Percentiles rank a stretch among this genome's conserved stretches.
Conservation (phyloP, 805 yeast genomes). For the Barnettozyma californica region DNA sequence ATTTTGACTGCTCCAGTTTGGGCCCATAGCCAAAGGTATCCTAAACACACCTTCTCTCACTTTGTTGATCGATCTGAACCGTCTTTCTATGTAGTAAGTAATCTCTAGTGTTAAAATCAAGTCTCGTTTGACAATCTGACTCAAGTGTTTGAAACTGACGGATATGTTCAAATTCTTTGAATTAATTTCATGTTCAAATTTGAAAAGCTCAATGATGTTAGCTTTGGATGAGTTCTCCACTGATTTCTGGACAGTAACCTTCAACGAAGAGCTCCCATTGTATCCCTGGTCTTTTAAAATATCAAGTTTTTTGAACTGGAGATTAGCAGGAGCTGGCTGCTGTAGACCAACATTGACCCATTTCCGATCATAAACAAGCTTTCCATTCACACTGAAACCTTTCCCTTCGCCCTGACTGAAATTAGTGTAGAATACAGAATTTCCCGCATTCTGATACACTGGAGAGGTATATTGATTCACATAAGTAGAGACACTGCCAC, state of each 20-base stretch:
- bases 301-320: conserved; percentile 16
- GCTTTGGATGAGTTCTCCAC: conserved; percentile 17
- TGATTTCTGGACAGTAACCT: conserved; percentile 18
- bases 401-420: conserved; percentile 37
- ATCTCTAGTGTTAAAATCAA: conserved; percentile 28
- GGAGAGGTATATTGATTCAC: conserved; percentile 19
- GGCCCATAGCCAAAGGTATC: conserved; percentile 27
- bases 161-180: conserved; percentile 15
- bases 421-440: conserved; percentile 32
- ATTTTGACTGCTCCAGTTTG: conserved; percentile 19
- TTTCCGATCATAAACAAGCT: conserved; percentile 19
- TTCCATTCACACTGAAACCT: conserved; percentile 28
- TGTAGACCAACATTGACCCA: conserved; percentile 38
- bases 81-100: conserved; percentile 30
- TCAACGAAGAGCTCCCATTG: conserved; percentile 34
- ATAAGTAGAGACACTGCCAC: conserved; percentile 23
- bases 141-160: conserved; percentile 25
- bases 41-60: conserved; percentile 28
- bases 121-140: conserved; percentile 12
- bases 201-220: conserved; percentile 22
- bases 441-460: conserved; percentile 1
- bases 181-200: conserved; percentile 24
- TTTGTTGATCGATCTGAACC: conserved; percentile 25
- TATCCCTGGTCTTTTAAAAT: conserved; percentile 24
- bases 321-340: conserved; percentile 27